Evolutionary conservation across 208 protist species (phyloP), one percentile per base, ranked within the genome.

Genomic region (Wallacemonas rigidus): DNA sequence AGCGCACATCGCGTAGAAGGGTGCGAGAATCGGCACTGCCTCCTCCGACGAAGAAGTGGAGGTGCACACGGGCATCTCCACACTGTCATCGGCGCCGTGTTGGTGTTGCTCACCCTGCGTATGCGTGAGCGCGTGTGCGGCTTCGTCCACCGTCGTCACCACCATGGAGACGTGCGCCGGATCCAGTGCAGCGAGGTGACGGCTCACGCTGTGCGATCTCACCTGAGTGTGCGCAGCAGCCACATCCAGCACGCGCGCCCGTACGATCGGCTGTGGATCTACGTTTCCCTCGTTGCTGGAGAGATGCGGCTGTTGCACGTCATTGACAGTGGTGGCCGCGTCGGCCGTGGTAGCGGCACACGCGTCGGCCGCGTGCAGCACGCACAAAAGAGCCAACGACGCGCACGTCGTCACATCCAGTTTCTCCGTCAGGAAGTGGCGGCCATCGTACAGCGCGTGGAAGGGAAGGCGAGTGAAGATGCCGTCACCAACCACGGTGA

Each of bases 401-500:
- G 74, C 68, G 57, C 79, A 85, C n/a, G 77, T 82, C 41, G 54
- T 79, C 9, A 79, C 72, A 68, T 58, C 73, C 35, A 67, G 71
- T n/a, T 67, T 53, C 68, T 85, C 69, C 1, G 77, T 72, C 54
- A 89, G 72, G 62, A 79, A 82, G 6, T 41, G 4, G 45, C 64
- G 38, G 35, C 85, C 85, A 40, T 82, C 71, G 65, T 86, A 67
- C 67, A 89, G 73, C 26, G 85, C 85, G 57, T 83, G 81, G 71
- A 87, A 89, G 38, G 85, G 85, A 17, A 89, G 39, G 35, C 80
- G 77, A 26, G 63, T 81, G 43, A 89, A 82, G 54, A 86, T 67
- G 69, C 85, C 85, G 48, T 89, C 85, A 40, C 71, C 85, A 8
- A 89, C 75, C 68, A 89, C 82, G 5, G 73, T 77, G 26, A 89